Conservation (phyloP, 2,329 filamentous ascomycete species). For the Aspergillus aculeatinus region DNA sequence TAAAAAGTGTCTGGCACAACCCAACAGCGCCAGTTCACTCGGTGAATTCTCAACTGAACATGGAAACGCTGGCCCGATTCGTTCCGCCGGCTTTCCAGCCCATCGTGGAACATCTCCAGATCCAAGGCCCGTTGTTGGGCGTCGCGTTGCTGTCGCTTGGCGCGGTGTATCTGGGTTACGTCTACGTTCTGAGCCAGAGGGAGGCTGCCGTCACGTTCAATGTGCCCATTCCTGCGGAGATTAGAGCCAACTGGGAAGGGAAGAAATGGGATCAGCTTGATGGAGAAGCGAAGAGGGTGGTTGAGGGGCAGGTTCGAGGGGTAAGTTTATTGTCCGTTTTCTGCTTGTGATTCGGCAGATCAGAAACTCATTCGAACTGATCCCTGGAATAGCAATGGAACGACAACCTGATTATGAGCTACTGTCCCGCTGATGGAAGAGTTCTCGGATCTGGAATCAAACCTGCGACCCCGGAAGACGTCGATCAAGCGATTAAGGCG, state of each 20-base stretch:
- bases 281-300: constrained; percentile 34
- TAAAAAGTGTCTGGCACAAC: constrained; percentile 3
- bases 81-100: constrained; percentile 24
- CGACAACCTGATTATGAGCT: constrained; percentile 42
- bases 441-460: constrained; percentile 66
- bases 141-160: constrained; percentile 31
- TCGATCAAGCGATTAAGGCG: constrained; percentile 74
- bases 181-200: constrained; percentile 28
- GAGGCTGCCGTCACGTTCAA: constrained; percentile 40
- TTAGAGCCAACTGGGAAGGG: constrained; percentile 31
- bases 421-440: constrained; percentile 81
- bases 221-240: constrained; percentile 38
- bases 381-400: constrained; percentile 36
- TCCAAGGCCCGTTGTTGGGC: constrained; percentile 24
- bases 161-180: constrained; percentile 33
- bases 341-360: no score
- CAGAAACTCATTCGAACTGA: background rate
- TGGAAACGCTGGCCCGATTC: constrained; percentile 25
- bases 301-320: constrained; percentile 40
- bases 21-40: constrained; percentile 18
- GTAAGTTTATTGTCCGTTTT: constrained; percentile 27
- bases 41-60: constrained; percentile 15
- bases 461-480: constrained; percentile 71
- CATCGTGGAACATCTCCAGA: constrained; percentile 19
- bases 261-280: constrained; percentile 38